phyloP scores from a whole-genome alignment of 2,329 filamentous ascomycete species.

The Monosporascus sp. region DNA sequence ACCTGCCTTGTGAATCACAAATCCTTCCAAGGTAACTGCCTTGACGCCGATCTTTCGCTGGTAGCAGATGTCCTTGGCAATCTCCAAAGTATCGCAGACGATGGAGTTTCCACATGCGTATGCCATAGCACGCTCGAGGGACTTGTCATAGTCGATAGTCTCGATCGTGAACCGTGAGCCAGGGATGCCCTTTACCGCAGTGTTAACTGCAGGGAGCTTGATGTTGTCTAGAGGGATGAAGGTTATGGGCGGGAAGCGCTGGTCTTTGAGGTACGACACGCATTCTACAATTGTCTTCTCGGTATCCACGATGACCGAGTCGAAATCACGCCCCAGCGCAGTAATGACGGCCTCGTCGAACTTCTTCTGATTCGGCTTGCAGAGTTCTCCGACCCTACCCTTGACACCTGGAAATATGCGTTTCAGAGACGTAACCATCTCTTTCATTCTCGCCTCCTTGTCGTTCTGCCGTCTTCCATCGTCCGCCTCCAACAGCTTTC shows the following conservation, averaged over 20 bases:
- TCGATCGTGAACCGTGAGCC: constrained; percentile 88
- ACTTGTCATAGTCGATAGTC: constrained; percentile 87
- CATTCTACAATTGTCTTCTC: constrained; percentile 93
- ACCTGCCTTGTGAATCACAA: constrained; percentile 92
- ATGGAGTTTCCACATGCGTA: constrained; percentile 94
- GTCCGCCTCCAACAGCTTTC: constrained; percentile 78
- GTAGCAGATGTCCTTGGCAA: constrained; percentile 88
- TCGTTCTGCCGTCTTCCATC: constrained; percentile 81
- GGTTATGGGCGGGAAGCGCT: constrained; percentile 79
- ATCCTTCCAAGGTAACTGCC: constrained; percentile 91
- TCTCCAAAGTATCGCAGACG: constrained; percentile 81
- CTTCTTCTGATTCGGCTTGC: constrained; percentile 95
- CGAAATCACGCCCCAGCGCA: constrained; percentile 86
- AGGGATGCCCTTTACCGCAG: constrained; percentile 82
- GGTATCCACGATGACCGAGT: constrained; percentile 90
- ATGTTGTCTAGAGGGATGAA: constrained; percentile 98
- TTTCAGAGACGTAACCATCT: constrained; percentile 80
- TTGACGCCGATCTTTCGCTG: constrained; percentile 82
- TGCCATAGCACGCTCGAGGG: constrained; percentile 84
- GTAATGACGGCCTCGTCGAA: constrained; percentile 90
- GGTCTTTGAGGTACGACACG: constrained; percentile 88
- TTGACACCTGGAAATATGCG: constrained; percentile 88
- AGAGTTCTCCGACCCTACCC: constrained; percentile 84
- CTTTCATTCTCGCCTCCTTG: constrained; percentile 71
- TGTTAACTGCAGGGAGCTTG: constrained; percentile 86